Base-by-base conservation (phyloP, 805 yeast species). In the Yamadazyma olivae region DNA sequence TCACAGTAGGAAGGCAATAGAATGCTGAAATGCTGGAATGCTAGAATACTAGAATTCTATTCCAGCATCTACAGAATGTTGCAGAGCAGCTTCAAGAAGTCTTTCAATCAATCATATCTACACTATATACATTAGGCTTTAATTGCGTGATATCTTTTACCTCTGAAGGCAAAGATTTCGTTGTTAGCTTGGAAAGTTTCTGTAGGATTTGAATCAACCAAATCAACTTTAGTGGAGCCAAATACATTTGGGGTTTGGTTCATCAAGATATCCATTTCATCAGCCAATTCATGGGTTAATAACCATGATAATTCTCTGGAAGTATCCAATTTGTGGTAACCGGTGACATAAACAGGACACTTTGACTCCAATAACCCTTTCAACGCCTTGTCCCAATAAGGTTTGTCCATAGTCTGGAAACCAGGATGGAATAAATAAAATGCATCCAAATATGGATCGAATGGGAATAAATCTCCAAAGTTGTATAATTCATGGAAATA, bases 351-450 rank as follows among this genome's bases (percentile, higher is more conserved):
- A 17, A 93, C 70, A 2, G 95, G 86, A 68, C 99, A 93, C 61
- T 93, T 93, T 32, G 96, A 82, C 45, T 93, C 98, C 45, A 93
- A 68, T 45, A 93, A 67, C 3, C 91, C 96, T 36, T 88, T 88
- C 48, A 93, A 66, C 0, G 95, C 72, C 57, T 86, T 83, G 45
- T 76, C 76, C 97, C 98, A 91, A 53, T 79, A 76, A 40, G 82
- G 81, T 57, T 76, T 72, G 52, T 87, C 95, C 10, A 86, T 84
- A 6, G 93, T 83, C 14, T 87, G 81, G 54, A 89, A 77, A 27
- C 96, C 96, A 3, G 99, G 98, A 59, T 91, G 98, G 83, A 91
- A 93, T 35, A 86, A 71, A 75, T 88, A 89, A 63, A 93, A 93
- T 18, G 79, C 78, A 57, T 93, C 99, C 56, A 87, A 74, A 61